Conservation (phyloP, 2,329 filamentous ascomycete genomes). For the Venturia pyrina region DNA sequence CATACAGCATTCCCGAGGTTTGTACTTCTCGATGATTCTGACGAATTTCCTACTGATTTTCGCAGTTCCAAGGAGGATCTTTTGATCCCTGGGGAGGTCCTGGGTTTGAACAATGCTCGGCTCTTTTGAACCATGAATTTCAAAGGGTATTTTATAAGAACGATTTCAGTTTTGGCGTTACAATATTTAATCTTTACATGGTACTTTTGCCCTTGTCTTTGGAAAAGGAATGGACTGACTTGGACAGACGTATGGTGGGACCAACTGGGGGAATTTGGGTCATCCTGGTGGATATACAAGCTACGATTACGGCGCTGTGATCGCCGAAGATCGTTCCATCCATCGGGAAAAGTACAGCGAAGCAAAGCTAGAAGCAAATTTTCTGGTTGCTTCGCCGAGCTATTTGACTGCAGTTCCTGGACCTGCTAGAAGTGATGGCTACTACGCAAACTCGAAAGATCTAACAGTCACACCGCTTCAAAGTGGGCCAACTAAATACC, state of each 20-base stretch:
- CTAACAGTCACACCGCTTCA: constrained; percentile 54
- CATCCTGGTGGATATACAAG: constrained; percentile 49
- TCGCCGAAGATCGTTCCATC: constrained; percentile 60
- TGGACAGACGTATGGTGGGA: constrained; percentile 57
- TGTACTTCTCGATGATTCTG: constrained; percentile 12
- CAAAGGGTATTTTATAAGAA: constrained; percentile 75
- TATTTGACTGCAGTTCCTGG: constrained; percentile 46
- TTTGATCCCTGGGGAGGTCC: constrained; percentile 67
- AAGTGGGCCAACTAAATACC: constrained; percentile 50
- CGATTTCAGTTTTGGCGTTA: constrained; percentile 53
- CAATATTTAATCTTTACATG: constrained; percentile 69
- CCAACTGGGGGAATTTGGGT: constrained; percentile 75
- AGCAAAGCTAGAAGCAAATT: constrained; percentile 65
- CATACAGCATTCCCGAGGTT: constrained; percentile 53
- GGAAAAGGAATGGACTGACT: not conserved
- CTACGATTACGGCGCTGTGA: constrained; percentile 53
- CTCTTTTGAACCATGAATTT: constrained; percentile 62
- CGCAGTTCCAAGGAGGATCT: constrained; percentile 57
- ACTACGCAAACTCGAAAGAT: constrained; percentile 29
- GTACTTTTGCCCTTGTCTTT: constrained; percentile 27
- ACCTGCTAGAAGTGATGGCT: constrained; percentile 20
- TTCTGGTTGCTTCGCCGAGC: constrained; percentile 60
- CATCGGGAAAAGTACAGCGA: constrained; percentile 70
- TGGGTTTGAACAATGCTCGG: constrained; percentile 57
- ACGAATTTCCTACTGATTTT: not conserved